A percentile compares a stretch with the other conserved stretches of the same genome.
Evolutionary conservation across 2,329 filamentous ascomycete species (phyloP).

Genomic region (Cercospora berteroae): DNA sequence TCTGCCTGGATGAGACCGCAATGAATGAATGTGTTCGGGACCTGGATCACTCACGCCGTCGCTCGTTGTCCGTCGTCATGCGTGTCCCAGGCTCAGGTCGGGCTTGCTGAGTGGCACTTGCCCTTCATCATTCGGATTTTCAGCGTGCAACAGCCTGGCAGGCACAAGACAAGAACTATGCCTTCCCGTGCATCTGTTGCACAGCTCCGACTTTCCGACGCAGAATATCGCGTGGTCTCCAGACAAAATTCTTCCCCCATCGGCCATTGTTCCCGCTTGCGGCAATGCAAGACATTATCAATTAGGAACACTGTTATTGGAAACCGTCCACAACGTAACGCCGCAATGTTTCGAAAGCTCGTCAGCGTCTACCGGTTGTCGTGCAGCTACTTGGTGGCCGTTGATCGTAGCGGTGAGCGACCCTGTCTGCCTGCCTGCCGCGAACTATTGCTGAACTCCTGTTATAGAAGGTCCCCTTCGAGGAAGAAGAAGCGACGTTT

Average conservation of each 20-base stretch:
- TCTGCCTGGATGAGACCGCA: neutral
- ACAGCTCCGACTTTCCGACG: neutral
- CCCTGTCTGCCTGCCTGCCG: neutral
- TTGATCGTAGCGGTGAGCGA: neutral
- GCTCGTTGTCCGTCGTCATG: neutral
- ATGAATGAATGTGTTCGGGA: too few species aligned
- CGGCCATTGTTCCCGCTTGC: neutral
- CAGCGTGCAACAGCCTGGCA: neutral
- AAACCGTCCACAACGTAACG: neutral
- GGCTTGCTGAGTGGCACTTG: neutral
- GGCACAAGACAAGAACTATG: neutral
- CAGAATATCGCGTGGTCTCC: neutral
- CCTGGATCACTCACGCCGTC: neutral
- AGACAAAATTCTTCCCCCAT: neutral
- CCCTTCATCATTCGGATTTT: neutral
- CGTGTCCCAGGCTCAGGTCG: neutral
- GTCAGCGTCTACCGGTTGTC: neutral
- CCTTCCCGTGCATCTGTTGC: neutral
- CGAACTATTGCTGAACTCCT: neutral
- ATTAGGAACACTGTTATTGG: neutral
- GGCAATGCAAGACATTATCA: neutral
- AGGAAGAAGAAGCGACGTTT: neutral
- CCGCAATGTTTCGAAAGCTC: neutral
- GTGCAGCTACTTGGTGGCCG: neutral
- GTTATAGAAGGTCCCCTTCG: neutral